Evolutionary conservation across 306 rosid species (phyloP).

Genomic region (Rubus parviflorus): DNA sequence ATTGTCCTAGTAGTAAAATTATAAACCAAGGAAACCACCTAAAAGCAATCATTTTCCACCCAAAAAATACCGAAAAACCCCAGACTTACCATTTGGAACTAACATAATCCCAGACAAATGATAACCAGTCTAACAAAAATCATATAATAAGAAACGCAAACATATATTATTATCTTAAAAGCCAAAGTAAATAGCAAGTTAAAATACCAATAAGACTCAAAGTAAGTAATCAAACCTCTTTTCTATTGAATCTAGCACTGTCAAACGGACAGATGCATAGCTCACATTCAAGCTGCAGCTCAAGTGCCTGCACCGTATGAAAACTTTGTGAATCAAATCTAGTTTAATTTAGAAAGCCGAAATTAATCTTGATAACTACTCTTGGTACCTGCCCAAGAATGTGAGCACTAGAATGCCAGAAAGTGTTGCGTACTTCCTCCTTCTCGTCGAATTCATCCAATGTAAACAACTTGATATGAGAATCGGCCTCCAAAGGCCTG

Average conservation of each 20-base stretch:
- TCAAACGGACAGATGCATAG: conserved; percentile 39
- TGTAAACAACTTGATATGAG: conserved; percentile 58
- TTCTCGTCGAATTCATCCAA: conserved; percentile 32
- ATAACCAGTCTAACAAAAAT: too few species aligned
- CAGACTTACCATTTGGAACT: too few species aligned
- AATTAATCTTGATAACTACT: neutral
- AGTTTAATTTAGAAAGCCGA: neutral
- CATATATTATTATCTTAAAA: too few species aligned
- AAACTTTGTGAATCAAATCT: neutral
- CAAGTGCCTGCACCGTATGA: conserved; percentile 52
- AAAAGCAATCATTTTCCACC: too few species aligned
- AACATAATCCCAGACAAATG: too few species aligned
- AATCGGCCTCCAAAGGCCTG: conserved; percentile 68
- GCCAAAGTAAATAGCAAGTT: too few species aligned
- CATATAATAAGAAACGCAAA: too few species aligned
- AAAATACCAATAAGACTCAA: too few species aligned
- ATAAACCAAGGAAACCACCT: too few species aligned
- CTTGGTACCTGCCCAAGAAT: conserved; percentile 76
- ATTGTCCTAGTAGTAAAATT: too few species aligned
- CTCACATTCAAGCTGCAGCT: conserved; percentile 73
- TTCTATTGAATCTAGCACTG: conserved; percentile 30
- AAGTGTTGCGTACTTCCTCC: conserved; percentile 87
- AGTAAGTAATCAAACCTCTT: conserved; percentile 52
- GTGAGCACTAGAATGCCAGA: conserved; percentile 95
- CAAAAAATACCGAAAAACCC: too few species aligned